A percentile compares a stretch with the other conserved stretches of the same genome.
Evolutionary conservation across 371 early-diverging fungal species (phyloP).

Genomic region (Mortierella sp.): DNA sequence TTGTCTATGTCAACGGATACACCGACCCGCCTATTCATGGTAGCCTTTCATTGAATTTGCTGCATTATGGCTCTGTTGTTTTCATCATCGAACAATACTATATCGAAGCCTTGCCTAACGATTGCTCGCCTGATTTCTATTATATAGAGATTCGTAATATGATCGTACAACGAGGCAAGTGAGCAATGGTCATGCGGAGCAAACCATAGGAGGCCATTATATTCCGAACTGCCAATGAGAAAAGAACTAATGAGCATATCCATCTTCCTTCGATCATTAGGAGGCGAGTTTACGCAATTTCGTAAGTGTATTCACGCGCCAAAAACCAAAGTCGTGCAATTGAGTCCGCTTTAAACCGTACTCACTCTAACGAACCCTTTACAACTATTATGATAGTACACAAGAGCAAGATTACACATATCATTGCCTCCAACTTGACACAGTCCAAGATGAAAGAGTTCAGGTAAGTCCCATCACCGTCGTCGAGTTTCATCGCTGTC

Average conservation of each 20-base stretch:
- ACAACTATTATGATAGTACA: constrained; percentile 57
- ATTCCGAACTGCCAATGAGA: not conserved
- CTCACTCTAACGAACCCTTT: not conserved
- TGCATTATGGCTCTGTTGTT: not conserved
- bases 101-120: too few species aligned
- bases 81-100: not conserved
- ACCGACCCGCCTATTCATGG: constrained; percentile 68
- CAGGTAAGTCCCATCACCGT: constrained; percentile 50
- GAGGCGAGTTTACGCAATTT: constrained; percentile 49
- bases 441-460: constrained; percentile 78
- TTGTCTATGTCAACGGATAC: constrained; percentile 81
- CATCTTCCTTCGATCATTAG: constrained; percentile 1
- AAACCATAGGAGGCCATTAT: too few species aligned
- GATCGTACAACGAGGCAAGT: constrained; percentile 67
- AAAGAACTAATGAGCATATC: not conserved
- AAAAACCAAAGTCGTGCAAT: not conserved
- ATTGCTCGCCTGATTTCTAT: not conserved
- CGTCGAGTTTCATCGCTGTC: too few species aligned
- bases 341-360: not conserved
- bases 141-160: constrained; percentile 68
- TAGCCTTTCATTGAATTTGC: not conserved
- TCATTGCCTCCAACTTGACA: constrained; percentile 79
- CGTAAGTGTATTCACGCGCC: constrained; percentile 13
- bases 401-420: constrained; percentile 75
- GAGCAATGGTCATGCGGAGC: not conserved